Evolutionary conservation across 257 asterid species (phyloP).

Genomic region (Mitragyna speciosa): DNA sequence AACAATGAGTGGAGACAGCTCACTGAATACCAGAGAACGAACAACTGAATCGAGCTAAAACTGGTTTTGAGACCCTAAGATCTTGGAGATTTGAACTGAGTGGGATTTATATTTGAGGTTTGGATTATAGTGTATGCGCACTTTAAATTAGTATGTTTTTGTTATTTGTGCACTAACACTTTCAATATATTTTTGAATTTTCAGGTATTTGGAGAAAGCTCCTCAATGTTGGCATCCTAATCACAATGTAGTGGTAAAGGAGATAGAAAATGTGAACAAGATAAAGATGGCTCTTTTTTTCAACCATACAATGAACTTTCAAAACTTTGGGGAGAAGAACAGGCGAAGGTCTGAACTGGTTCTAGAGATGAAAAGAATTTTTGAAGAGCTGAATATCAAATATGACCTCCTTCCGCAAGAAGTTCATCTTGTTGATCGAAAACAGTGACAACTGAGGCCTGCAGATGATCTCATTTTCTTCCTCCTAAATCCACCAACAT

Average conservation of each 20-base stretch:
- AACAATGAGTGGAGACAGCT: no score
- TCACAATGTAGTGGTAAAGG: slow-evolving; percentile 84
- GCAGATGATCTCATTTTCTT: slow-evolving; percentile 29
- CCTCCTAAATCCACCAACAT: background rate
- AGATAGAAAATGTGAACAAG: slow-evolving; percentile 85
- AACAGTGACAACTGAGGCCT: slow-evolving; percentile 24
- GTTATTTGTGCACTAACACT: background rate
- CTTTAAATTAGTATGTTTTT: background rate
- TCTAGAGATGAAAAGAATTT: slow-evolving; percentile 69
- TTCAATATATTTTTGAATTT: background rate
- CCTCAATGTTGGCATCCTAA: slow-evolving; percentile 78
- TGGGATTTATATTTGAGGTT: background rate
- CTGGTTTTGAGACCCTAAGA: background rate
- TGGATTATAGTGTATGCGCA: background rate
- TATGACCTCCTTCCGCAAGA: slow-evolving; percentile 83
- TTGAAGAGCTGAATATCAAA: slow-evolving; percentile 69
- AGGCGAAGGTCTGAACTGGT: slow-evolving; percentile 61
- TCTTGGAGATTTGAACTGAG: background rate
- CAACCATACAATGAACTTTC: slow-evolving; percentile 86
- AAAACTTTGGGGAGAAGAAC: slow-evolving; percentile 59
- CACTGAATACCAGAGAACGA: background rate
- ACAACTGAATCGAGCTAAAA: background rate
- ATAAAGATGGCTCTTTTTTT: slow-evolving; percentile 67
- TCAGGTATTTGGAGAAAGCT: slow-evolving; percentile 68
- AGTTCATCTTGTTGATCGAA: slow-evolving; percentile 54